Base-by-base conservation (phyloP, 345 rosid genomes). In the Eucalyptus marginata region DNA sequence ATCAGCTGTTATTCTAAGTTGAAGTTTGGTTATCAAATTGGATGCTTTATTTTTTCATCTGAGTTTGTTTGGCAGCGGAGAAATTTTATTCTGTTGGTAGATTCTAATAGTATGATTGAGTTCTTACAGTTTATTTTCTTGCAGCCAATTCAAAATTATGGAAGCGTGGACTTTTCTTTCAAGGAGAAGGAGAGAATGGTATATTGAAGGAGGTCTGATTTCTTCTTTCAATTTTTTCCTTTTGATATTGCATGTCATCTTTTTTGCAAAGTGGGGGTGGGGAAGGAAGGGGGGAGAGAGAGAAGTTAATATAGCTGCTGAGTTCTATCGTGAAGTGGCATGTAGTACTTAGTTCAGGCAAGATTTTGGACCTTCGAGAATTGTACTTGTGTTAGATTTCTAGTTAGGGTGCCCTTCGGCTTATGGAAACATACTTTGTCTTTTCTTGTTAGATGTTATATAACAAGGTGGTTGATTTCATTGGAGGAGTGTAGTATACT, bases 111-210 rank as follows among this genome's bases (percentile, higher is more conserved):
- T 9, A 13, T 86, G 86, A 15, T 40, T 46, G 49, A 49, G 36
- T 46, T 58, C 68, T 80, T 31, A 87, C 85, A 80, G 51, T 89
- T 87, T 87, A 10, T 33, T 88, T 86, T 89, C 87, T 91, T 88
- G 92, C 93, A 97, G 99, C 97, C 91, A 92, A 89, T 89, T 94
- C 98, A 62, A 94, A 95, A 90, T 87, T 93, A 89, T 96, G 99
- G 99, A 93, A 93, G 71, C 90, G 91, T 88, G 99, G 99, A 86
- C 95, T 97, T 90, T 97, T 89, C 93, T 93, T 97, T 87, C 94
- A 91, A 13, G 90, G 88, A n/a, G 89, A 90, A 87, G 92, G 87
- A 90, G 93, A 91, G 76, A 96, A 81, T 46, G 88, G 88, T 86
- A 87, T 94, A 80, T 89, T 96, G 24, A 95, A 94, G 91, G 98